Base-by-base conservation (phyloP, 495 filamentous ascomycete genomes). In the Aspergillus steynii region DNA sequence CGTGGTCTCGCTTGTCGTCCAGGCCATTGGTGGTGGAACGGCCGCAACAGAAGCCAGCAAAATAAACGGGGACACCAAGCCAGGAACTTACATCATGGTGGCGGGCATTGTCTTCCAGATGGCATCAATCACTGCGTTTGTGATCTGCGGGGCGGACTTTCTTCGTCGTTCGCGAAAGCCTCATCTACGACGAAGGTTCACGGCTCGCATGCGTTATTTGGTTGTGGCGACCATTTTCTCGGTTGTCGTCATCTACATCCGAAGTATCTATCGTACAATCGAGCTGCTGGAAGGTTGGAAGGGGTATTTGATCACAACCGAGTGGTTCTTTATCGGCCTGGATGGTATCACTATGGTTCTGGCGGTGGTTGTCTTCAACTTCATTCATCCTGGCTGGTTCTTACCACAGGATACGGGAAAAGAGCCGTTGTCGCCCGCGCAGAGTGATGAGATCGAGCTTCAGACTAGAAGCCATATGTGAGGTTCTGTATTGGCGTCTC, bases 41-140 rank as follows among this genome's bases (percentile, higher is more conserved):
- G 85, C 85, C 26, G 80, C 83, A 8, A 53, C 53, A 8, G 79
- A 75, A 49, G 66, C 74, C 25, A 56, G 71, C 53, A 69, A 77
- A 29, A 63, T 71, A 26, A 59, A 65, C 58, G 80, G 77, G 55
- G 66, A 86, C 69, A 83, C 85, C 5, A 69, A 67, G 1, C 66
- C 77, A 0, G 86, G 86, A 8, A 86, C 86, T 34, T 66, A 85
- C 66, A 82, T 77, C 68, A 87, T 88, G 85, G 80, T 87, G 8
- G 83, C 80, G 2, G 85, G 85, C 50, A 86, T 88, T 63, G 68
- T 84, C 29, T 86, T 88, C 74, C 85, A 88, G 61, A 70, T 87
- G 15, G 73, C 74, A 63, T 82, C 83, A 12, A 84, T 87, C 63
- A 80, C 77, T 42, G 68, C 84, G 32, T 88, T 87, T 59, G 78